Base-by-base conservation (phyloP, 2,329 filamentous ascomycete genomes). In the Ascochyta viciae-villosae region DNA sequence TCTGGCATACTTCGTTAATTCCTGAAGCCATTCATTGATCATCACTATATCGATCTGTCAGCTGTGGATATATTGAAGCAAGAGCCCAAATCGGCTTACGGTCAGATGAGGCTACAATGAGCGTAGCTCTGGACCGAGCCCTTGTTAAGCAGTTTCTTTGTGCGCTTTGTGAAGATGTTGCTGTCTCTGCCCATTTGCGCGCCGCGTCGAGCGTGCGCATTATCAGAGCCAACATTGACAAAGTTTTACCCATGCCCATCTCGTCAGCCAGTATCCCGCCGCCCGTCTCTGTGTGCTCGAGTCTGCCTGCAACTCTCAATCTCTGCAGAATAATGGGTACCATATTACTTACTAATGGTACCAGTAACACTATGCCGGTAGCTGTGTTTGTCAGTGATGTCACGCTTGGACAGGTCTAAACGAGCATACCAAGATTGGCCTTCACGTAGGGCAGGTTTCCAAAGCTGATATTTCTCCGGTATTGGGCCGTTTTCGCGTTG, bases 211-310 rank as follows among this genome's bases (percentile, higher is more conserved):
- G 61, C 0, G 80, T 82, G 15, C 74, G 74, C 3, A 80, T 65
- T 19, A 85, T 76, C 0, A 85, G 66, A 0, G 82, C 79, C 9
- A 86, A 75, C 0, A 82, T 79, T 2, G 82, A 81, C 6, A 85
- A 73, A 0, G 84, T 81, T 61, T 87, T 87, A 0, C 85, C 85
- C 74, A 86, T 78, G 0, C 85, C 85, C 84, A 86, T 87, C 54
- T 86, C 84, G 62, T 87, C 84, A 0, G 84, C 84, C 2, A 87
- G 62, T n/a, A 87, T 81, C 0, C 82, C 82, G 34, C 74, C 79
- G 13, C 72, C 71, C 2, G 58, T 72, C 42, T 76, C 72, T 9
- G 37, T 40, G 1, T 61, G 63, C 5, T 60, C 54, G n/a, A 60
- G 34, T 34, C 50, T 46, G 13, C 50, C 57, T 2, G 8, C 5